These are phyloP conservation scores for Caloboletus firmus DNA, from an alignment of 1,284 basidiomycete species.

Conservation along the genomic window DNA sequence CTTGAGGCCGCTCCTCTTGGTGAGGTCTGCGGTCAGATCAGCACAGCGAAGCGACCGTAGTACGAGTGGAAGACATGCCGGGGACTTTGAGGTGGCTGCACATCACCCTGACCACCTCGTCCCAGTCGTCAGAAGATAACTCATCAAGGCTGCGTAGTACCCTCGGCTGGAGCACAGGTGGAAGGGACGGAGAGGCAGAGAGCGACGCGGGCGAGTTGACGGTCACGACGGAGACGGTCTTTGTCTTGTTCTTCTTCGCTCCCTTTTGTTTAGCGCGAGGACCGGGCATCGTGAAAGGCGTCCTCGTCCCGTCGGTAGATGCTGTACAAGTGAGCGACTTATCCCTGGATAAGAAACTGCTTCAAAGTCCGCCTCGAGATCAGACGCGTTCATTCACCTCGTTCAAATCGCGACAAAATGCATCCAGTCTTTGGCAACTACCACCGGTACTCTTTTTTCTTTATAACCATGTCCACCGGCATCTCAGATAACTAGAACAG, in stretches of 20 bases:
- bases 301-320: neutral
- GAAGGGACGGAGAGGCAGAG: neutral
- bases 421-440: slow-evolving; percentile 60
- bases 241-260: slow-evolving; percentile 27
- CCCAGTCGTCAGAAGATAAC: slow-evolving; percentile 47
- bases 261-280: slow-evolving; percentile 28
- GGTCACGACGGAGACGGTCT: slow-evolving; percentile 1
- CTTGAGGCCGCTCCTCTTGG: slow-evolving; percentile 56
- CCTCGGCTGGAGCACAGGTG: slow-evolving; percentile 12
- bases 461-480: neutral
- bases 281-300: slow-evolving; percentile 32
- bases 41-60: neutral
- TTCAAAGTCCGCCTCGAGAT: slow-evolving; percentile 1
- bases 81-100: slow-evolving; percentile 53
- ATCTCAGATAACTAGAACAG: slow-evolving; percentile 33
- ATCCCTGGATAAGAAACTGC: neutral
- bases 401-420: too few relatives aligned
- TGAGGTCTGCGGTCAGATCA: slow-evolving; percentile 44
- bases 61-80: slow-evolving; percentile 37
- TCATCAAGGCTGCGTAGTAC: slow-evolving; percentile 21
- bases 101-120: slow-evolving; percentile 44
- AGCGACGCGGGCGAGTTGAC: neutral
- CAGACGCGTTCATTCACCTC: neutral
- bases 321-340: neutral
- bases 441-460: slow-evolving; percentile 44